Conservation (phyloP, 2,329 filamentous ascomycete species). For the Hymenoscyphus occultus region DNA sequence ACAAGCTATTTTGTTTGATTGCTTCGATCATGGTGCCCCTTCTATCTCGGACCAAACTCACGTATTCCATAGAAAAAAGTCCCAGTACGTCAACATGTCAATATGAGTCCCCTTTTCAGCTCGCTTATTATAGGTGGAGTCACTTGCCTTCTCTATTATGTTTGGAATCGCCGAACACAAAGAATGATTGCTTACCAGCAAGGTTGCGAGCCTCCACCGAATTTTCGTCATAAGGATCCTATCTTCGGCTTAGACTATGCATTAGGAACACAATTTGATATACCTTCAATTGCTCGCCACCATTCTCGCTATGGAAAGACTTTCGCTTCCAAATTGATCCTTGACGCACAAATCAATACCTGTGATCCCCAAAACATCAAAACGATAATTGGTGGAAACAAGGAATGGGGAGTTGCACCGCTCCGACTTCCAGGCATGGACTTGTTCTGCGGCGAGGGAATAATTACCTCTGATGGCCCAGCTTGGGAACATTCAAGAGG, state of each 20-base stretch:
- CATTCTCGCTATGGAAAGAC: background rate
- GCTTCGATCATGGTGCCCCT: no score
- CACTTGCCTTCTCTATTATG: background rate
- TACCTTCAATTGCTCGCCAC: background rate
- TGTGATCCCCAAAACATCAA: background rate
- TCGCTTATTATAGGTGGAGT: background rate
- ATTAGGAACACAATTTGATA: conserved; percentile 1
- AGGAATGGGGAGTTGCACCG: conserved; percentile 1
- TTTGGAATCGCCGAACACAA: background rate
- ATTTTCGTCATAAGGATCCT: background rate
- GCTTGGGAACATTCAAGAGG: conserved; percentile 6
- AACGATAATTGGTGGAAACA: background rate
- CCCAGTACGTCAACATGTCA: background rate
- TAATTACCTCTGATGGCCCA: conserved; percentile 6
- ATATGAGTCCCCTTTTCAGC: background rate
- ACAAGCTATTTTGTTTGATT: no score
- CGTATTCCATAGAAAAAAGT: no score
- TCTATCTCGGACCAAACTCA: no score
- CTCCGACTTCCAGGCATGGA: conserved; percentile 8
- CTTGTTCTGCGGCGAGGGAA: conserved; percentile 1
- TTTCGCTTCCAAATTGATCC: background rate
- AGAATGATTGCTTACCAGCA: background rate
- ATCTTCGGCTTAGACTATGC: background rate
- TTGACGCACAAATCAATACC: background rate
- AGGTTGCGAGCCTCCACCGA: background rate